Conservation (phyloP, 139 green algal genomes). For the Spirogloea muscicola region DNA sequence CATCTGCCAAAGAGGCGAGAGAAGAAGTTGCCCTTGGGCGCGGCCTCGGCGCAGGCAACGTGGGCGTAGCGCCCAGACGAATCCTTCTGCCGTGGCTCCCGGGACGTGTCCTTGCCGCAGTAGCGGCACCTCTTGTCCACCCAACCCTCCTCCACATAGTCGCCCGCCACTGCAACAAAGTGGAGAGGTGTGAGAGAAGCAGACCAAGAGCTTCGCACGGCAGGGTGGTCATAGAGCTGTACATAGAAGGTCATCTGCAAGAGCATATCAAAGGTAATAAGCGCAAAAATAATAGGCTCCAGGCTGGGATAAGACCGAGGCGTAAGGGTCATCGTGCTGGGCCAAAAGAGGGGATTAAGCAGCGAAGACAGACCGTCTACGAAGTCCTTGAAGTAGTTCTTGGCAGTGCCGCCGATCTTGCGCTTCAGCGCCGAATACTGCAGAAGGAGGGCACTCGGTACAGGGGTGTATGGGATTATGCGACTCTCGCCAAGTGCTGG, state of each 20-base stretch:
- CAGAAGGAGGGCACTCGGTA: background rate
- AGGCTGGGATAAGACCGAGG: background rate
- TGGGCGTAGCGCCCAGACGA: constrained; percentile 5
- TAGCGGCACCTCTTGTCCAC: constrained; percentile 24
- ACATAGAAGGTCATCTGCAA: background rate
- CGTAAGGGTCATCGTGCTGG: background rate
- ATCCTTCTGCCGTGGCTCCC: constrained; percentile 10
- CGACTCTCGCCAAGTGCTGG: no score
- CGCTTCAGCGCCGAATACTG: constrained; percentile 9
- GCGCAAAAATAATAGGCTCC: no score
- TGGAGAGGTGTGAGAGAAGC: background rate
- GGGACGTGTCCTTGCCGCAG: constrained; percentile 12
- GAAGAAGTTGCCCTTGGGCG: constrained; percentile 18
- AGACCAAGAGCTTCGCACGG: background rate
- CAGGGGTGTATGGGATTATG: no score
- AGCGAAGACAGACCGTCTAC: constrained; percentile 6
- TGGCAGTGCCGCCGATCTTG: constrained; percentile 11
- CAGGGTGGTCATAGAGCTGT: background rate
- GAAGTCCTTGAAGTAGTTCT: constrained; percentile 20
- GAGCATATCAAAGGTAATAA: background rate
- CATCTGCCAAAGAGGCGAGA: constrained; percentile 8
- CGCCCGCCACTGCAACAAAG: constrained; percentile 8
- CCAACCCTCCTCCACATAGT: constrained; percentile 12
- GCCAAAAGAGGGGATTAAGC: background rate
- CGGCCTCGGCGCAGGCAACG: background rate